These are phyloP conservation scores for Prunus kanzakura DNA, from an alignment of 306 rosid species.

Conservation along the genomic window DNA sequence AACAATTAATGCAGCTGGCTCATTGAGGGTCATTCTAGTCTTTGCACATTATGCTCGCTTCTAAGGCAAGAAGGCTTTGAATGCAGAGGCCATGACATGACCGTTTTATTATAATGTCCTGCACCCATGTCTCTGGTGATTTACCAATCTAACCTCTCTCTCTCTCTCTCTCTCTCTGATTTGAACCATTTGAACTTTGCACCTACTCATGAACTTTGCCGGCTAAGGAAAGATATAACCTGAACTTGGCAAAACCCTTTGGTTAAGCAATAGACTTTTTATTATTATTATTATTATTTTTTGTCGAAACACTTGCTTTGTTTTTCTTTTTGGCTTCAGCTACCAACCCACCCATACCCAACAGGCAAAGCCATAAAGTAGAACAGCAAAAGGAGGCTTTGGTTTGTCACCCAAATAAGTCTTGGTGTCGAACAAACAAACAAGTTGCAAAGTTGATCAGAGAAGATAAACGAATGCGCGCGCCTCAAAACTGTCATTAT, in stretches of 20 bases:
- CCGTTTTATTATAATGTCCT: conserved; percentile 10
- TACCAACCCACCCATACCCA: neutral
- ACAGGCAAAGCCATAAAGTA: no score
- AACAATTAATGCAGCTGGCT: neutral
- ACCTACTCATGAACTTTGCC: conserved; percentile 14
- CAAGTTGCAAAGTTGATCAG: no score
- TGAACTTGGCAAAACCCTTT: conserved; percentile 13
- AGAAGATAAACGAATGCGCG: no score
- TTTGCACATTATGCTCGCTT: conserved; percentile 17
- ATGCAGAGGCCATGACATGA: neutral
- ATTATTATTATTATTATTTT: no score
- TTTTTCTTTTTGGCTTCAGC: neutral
- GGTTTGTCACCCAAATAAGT: no score
- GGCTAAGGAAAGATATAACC: conserved; percentile 22
- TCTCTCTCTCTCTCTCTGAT: neutral
- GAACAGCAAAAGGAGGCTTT: no score
- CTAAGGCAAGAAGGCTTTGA: conserved; percentile 34
- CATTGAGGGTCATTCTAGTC: conserved; percentile 6
- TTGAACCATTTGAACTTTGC: neutral
- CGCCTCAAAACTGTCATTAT: no score
- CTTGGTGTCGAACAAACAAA: no score
- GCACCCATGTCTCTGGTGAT: neutral
- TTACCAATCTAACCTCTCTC: conserved; percentile 16
- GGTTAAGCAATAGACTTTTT: conserved; percentile 6
- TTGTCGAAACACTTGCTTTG: neutral